Evolutionary conservation across 345 rosid species (phyloP), one percentile per base, ranked within the genome.

Genomic region (Psidium guajava): DNA sequence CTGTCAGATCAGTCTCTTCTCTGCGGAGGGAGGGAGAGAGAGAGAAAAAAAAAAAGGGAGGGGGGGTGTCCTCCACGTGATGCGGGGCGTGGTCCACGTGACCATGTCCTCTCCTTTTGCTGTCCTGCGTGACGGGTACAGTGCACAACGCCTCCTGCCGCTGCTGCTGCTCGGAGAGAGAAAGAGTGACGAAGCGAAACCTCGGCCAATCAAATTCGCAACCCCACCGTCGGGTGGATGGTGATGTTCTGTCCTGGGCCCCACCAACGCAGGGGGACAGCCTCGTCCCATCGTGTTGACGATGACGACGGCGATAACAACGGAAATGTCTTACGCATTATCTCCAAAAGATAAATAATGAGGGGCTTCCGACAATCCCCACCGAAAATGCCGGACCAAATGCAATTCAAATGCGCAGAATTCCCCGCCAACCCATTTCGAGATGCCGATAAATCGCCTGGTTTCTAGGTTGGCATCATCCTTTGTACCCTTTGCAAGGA

Each of bases 11-110:
- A 47, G 6, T 36, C 47, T 3, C 21, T 14, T 15, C 20, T 50
- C 51, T 11, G 12, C 6, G 42, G 42, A 54, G 54, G 20, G 15
- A 14, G n/a, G 27, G n/a, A 36, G 15, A 14, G 15, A 14, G n/a
- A 61, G n/a, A 36, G 15, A 14, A 27, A 61, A 27, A 6, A 21
- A 3, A 10, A 44, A 18, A 21, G 14, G 18, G 16, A 8, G 22
- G 74, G 86, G 86, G 87, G 87, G 89, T 89, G 92, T 47, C 81
- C 84, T 91, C 87, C 96, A 93, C 93, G 95, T 92, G 95, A 69
- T 36, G n/a, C 28, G 64, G 82, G 61, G 25, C 25, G 89, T 82
- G 80, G n/a, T 85, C 88, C 93, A 90, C 92, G 93, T 91, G 93
- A 57, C 91, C 82, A 24, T 90, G 86, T 87, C 85, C 82, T 61